phyloP scores from a whole-genome alignment of 2,329 filamentous ascomycete genomes.

The Cladosporium sp. region DNA sequence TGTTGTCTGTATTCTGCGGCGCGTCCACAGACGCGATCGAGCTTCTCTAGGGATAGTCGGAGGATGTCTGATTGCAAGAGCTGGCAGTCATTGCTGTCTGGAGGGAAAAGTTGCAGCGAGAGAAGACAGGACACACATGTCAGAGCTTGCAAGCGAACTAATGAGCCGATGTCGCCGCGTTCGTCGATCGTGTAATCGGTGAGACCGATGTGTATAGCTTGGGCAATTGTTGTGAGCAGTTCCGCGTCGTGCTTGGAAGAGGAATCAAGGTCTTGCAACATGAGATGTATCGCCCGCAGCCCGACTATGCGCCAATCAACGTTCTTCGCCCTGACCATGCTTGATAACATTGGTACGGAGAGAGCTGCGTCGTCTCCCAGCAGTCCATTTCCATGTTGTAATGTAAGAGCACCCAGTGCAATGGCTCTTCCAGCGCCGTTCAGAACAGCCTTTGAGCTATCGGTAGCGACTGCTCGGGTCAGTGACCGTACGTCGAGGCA shows the following conservation, averaged over 20 bases:
- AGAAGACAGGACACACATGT: slow-evolving; percentile 47
- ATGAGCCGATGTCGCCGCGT: slow-evolving; percentile 83
- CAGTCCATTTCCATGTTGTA: slow-evolving; percentile 16
- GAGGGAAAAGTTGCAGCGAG: neutral
- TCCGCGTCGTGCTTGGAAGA: neutral
- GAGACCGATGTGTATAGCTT: slow-evolving; percentile 45
- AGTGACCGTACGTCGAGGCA: slow-evolving; percentile 21
- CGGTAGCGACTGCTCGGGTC: slow-evolving; percentile 19
- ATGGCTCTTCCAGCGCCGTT: slow-evolving; percentile 41
- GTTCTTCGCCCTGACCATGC: slow-evolving; percentile 24
- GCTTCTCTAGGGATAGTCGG: slow-evolving; percentile 78
- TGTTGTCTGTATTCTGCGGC: slow-evolving; percentile 47
- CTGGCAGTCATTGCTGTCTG: neutral
- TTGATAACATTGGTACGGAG: slow-evolving; percentile 34
- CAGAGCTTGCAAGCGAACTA: slow-evolving; percentile 76
- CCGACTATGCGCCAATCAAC: slow-evolving; percentile 45
- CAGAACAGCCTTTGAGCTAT: slow-evolving; percentile 37
- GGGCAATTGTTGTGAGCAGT: neutral
- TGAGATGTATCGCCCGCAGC: slow-evolving; percentile 35
- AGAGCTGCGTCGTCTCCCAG: slow-evolving; percentile 16
- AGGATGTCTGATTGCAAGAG: slow-evolving; percentile 37
- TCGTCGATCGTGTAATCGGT: slow-evolving; percentile 90
- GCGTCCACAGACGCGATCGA: slow-evolving; percentile 75
- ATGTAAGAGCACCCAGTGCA: slow-evolving; percentile 38
- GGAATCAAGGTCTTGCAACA: slow-evolving; percentile 3